Evolutionary conservation across 768 basidiomycete genomes (phyloP).

Genomic region (Chalciporus piperatus): DNA sequence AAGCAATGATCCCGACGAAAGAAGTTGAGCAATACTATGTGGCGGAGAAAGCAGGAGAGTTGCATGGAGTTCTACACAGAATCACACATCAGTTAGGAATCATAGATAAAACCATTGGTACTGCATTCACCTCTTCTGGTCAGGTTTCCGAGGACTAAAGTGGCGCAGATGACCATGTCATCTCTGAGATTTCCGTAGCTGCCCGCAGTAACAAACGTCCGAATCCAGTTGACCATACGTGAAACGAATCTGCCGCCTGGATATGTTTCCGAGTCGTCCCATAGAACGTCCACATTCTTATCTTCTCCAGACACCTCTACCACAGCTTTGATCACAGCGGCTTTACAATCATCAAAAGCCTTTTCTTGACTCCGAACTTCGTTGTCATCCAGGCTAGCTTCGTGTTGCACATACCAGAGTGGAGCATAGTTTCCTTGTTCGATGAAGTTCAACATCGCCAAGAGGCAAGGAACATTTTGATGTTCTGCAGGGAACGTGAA

Average conservation of each 20-base stretch:
- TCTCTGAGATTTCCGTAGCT: constrained; percentile 44
- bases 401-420: constrained; percentile 51
- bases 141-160: constrained; percentile 79
- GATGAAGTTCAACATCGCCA: constrained; percentile 67
- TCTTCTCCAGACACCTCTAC: constrained; percentile 86
- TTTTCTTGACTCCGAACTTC: constrained; percentile 65
- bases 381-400: constrained; percentile 32
- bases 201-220: constrained; percentile 45
- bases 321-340: constrained; percentile 79
- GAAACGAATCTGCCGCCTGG: constrained; percentile 73
- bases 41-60: constrained; percentile 62
- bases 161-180: constrained; percentile 82
- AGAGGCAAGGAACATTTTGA: constrained; percentile 54
- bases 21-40: constrained; percentile 57
- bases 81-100: constrained; percentile 8
- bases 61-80: constrained; percentile 52
- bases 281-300: constrained; percentile 72
- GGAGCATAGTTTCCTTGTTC: constrained; percentile 68
- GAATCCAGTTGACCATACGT: constrained; percentile 76
- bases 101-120: neutral
- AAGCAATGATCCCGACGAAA: constrained; percentile 57
- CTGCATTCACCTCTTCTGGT: constrained; percentile 60
- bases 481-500: constrained; percentile 58
- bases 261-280: constrained; percentile 56
- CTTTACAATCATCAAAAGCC: constrained; percentile 78